Conservation (phyloP, 2,329 filamentous ascomycete genomes). For the Botrytis medusae region DNA sequence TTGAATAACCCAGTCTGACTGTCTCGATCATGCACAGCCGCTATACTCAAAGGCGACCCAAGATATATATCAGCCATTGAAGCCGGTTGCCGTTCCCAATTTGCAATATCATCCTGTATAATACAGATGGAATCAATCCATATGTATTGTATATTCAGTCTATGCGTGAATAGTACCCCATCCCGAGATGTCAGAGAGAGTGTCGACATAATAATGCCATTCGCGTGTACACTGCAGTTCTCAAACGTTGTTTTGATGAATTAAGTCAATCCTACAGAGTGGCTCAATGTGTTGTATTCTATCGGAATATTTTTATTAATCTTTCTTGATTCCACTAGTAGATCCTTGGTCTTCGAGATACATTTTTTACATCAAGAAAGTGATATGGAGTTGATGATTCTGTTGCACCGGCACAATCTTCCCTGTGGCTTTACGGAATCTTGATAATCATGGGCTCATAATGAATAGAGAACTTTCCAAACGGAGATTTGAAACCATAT, state of each 20-base stretch:
- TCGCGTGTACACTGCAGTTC: background rate
- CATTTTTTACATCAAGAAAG: background rate
- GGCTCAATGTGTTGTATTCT: background rate
- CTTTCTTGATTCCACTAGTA: background rate
- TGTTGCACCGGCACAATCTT: background rate
- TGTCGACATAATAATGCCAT: background rate
- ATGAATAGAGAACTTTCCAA: background rate
- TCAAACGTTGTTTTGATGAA: background rate
- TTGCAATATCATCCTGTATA: constrained; percentile 2
- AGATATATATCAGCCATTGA: background rate
- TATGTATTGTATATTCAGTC: constrained; percentile 3
- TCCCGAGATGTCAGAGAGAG: background rate
- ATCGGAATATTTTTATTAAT: background rate
- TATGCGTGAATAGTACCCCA: background rate
- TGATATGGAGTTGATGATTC: background rate
- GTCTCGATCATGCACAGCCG: background rate
- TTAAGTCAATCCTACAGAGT: background rate
- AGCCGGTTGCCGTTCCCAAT: background rate
- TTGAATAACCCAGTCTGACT: background rate
- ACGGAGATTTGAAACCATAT: background rate
- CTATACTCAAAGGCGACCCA: background rate
- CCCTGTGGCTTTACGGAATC: background rate
- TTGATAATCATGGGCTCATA: background rate
- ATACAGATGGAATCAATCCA: constrained; percentile 18
- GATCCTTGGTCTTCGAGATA: no score